Base-by-base conservation (phyloP, 257 asterid genomes). In the Solanum sitiens region DNA sequence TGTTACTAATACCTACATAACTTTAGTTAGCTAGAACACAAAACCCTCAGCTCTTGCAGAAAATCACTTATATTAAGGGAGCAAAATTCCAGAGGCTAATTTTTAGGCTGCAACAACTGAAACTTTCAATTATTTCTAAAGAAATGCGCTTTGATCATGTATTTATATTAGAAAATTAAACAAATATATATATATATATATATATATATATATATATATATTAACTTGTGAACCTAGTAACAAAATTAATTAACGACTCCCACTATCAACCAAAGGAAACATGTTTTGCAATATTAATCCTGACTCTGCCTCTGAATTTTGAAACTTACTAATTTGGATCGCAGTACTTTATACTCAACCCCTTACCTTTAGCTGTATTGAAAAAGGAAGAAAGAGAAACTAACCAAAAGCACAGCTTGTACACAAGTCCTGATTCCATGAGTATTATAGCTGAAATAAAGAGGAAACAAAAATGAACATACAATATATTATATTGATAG, bases 351-450 rank as follows among this genome's bases (percentile, higher is more conserved):
- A 59, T 59, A 59, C 67, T 59, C 67, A 3, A 25, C 65, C 65
- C 65, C 65, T 56, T 56, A 20, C 25, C 65, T 56, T 4, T 56
- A 59, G 67, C 8, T 63, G 32, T 63, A 5, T 11, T 23, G 73
- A 25, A 3, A 35, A 18, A 86, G 16, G 83, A 86, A 32, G 2
- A 10, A 30, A 71, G 18, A 74, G 83, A 88, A 23, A 90, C 98
- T 32, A 83, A 97, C 99, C 98, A 95, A 87, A 76, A 97, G 87
- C 40, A 92, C 98, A 39, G 93, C 99, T 88, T 96, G 95, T 30
- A 97, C 98, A 89, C 93, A 91, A 33, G 90, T 95, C 95, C 99
- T 93, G 91, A 92, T 82, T 87, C 99, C 99, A 83, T 89, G 70
- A 39, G 96, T 92, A 88, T 93, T 94, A 82, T 95, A 95, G 87